Evolutionary conservation across 140 eudicot species (phyloP).

Genomic region (Stevia rebaudiana): DNA sequence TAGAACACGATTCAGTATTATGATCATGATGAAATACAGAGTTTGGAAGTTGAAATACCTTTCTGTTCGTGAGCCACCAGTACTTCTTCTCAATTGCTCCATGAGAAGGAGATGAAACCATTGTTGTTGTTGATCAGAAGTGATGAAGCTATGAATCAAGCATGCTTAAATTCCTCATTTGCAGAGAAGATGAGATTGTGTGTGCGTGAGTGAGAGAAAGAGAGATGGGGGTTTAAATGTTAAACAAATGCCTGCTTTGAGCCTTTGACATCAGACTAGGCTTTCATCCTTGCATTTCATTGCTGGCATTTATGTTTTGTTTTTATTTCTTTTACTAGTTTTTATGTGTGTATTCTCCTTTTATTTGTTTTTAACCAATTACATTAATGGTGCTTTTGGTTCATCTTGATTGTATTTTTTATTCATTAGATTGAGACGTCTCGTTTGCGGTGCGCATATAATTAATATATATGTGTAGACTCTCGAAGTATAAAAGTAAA

Average conservation of each 20-base stretch:
- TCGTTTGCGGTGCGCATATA: no score
- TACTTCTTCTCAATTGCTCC: conserved; percentile 37
- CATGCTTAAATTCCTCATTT: conserved; percentile 2
- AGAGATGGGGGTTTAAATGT: conserved; percentile 25
- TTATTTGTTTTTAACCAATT: no score
- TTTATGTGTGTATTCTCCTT: no score
- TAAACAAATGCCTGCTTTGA: conserved; percentile 44
- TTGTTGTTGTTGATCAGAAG: conserved; percentile 20
- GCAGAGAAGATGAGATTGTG: conserved; percentile 10
- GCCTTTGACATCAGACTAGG: conserved; percentile 71
- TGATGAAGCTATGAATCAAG: conserved; percentile 31
- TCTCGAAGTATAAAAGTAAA: no score
- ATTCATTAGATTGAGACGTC: no score
- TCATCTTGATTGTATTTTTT: no score
- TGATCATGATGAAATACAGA: background rate
- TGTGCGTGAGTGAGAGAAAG: conserved; percentile 4
- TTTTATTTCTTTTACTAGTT: no score
- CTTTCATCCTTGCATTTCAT: conserved; percentile 75
- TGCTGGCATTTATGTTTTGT: conserved; percentile 67
- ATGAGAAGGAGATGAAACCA: conserved; percentile 42
- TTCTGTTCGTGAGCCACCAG: conserved; percentile 68
- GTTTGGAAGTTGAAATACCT: conserved; percentile 30
- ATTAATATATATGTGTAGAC: no score
- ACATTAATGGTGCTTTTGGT: no score
- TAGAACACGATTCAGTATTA: background rate